A percentile compares a stretch with the other conserved stretches of the same genome.
phyloP scores from a whole-genome alignment of 495 filamentous ascomycete genomes.

The Talaromyces adpressus region DNA sequence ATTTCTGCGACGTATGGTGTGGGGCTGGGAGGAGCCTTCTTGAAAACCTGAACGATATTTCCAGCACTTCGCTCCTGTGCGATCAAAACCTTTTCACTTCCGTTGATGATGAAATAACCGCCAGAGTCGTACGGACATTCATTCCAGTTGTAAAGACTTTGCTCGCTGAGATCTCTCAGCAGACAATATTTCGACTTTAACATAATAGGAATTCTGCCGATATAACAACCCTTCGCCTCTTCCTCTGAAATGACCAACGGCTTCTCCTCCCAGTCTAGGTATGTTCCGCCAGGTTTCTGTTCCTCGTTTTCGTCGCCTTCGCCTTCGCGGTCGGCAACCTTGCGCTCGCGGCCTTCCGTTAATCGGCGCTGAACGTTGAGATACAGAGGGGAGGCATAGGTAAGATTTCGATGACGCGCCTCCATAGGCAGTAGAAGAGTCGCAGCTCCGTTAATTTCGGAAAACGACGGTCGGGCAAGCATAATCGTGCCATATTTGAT shows the following conservation, averaged over 20 bases:
- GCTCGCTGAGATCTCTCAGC: conserved; percentile 70
- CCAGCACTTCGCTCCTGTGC: conserved; percentile 95
- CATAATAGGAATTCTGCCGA: conserved; percentile 96
- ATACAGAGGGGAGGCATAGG: conserved; percentile 87
- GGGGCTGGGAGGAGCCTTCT: conserved; percentile 80
- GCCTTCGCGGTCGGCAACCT: conserved; percentile 46
- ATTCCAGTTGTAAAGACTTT: conserved; percentile 75
- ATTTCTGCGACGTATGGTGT: conserved; percentile 94
- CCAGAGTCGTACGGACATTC: conserved; percentile 98
- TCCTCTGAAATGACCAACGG: conserved; percentile 53
- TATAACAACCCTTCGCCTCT: conserved; percentile 65
- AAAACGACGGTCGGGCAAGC: conserved; percentile 78
- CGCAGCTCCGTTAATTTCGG: conserved; percentile 84
- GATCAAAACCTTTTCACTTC: conserved; percentile 98
- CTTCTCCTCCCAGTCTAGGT: conserved; percentile 45
- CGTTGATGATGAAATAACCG: conserved; percentile 98
- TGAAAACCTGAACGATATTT: conserved; percentile 98
- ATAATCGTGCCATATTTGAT: conserved; percentile 83
- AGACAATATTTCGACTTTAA: conserved; percentile 92
- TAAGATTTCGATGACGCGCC: conserved; percentile 88
- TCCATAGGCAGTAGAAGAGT: conserved; percentile 81
- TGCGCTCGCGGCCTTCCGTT: conserved; percentile 71
- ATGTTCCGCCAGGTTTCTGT: conserved; percentile 35
- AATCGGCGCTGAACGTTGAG: conserved; percentile 74
- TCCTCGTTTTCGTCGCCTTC: conserved; percentile 41